phyloP scores from a whole-genome alignment of 2,329 filamentous ascomycete species.

The Chaetomiaceae sp. region DNA sequence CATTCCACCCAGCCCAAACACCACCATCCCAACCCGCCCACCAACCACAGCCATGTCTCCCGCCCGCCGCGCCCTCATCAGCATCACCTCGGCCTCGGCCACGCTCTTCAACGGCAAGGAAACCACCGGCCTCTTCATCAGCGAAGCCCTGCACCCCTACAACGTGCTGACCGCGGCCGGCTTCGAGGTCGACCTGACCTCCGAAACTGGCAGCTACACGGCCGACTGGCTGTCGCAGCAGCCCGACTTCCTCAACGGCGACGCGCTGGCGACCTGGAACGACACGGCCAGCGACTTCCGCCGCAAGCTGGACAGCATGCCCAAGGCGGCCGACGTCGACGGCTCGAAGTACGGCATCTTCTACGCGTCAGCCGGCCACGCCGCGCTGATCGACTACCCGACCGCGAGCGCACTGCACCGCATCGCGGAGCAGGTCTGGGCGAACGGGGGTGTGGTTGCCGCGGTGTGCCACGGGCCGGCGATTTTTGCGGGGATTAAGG shows the following conservation, averaged over 20 bases:
- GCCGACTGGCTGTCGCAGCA: conserved; percentile 2
- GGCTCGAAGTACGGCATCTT: not conserved
- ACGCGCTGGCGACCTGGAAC: conserved; percentile 1
- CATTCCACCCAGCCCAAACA: not conserved
- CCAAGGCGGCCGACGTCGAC: not conserved
- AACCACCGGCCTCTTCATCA: conserved; percentile 1
- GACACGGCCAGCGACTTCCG: not conserved
- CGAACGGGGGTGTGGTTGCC: not conserved
- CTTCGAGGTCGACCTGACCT: conserved; percentile 1
- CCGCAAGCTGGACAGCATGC: conserved; percentile 3
- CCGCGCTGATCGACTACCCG: conserved; percentile 1
- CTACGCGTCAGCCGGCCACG: not conserved
- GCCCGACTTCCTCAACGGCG: not conserved
- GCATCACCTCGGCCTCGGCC: conserved; percentile 1
- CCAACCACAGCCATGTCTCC: not conserved
- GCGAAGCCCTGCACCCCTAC: not conserved
- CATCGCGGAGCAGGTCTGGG: not conserved
- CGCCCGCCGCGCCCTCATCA: conserved; percentile 1
- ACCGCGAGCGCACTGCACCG: not conserved
- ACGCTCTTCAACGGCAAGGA: not conserved
- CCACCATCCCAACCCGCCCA: not conserved
- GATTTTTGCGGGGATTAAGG: not conserved
- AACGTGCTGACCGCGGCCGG: not conserved
- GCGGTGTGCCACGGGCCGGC: not conserved
- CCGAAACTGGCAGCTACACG: not conserved